phyloP scores from a whole-genome alignment of 2,329 filamentous ascomycete genomes.

The Fusarium musae region DNA sequence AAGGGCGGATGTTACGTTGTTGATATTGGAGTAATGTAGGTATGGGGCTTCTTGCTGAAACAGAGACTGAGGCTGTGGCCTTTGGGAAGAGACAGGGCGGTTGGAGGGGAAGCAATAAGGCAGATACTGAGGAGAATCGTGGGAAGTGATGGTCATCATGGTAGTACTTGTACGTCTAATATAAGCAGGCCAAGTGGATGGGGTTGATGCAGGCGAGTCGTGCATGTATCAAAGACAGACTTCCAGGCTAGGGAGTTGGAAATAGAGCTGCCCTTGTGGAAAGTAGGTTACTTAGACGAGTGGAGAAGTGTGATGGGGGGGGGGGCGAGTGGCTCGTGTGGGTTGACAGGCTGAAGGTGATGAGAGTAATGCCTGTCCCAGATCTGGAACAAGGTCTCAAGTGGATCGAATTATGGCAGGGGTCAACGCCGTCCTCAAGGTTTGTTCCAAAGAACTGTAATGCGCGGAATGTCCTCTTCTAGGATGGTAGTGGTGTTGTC shows the following conservation, averaged over 20 bases:
- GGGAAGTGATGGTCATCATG: conserved; percentile 47
- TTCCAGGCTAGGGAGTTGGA: conserved; percentile 45
- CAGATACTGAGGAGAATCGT: conserved; percentile 41
- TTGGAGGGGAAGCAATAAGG: conserved; percentile 41
- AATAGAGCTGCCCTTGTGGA: conserved; percentile 40
- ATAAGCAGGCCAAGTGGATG: conserved; percentile 44
- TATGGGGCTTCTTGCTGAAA: conserved; percentile 35
- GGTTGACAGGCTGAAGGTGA: conserved; percentile 32
- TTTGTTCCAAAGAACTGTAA: conserved; percentile 26
- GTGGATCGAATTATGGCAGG: conserved; percentile 40
- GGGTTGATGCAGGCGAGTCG: conserved; percentile 45
- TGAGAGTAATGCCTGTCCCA: conserved; percentile 39
- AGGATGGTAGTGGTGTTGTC: background rate
- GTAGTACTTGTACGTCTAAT: conserved; percentile 46
- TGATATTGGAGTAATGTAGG: conserved; percentile 34
- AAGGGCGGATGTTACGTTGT: conserved; percentile 20
- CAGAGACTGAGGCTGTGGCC: conserved; percentile 37
- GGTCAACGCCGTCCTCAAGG: conserved; percentile 19
- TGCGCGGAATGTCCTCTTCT: conserved; percentile 1
- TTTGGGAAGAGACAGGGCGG: conserved; percentile 30
- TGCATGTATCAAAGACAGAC: conserved; percentile 46
- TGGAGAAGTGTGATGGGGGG: conserved; percentile 36
- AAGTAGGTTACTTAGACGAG: conserved; percentile 39
- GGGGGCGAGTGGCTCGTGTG: conserved; percentile 34
- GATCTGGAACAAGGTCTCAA: conserved; percentile 43